Conservation (phyloP, 202 grass and related monocot genomes). For the Panicum virgatum region DNA sequence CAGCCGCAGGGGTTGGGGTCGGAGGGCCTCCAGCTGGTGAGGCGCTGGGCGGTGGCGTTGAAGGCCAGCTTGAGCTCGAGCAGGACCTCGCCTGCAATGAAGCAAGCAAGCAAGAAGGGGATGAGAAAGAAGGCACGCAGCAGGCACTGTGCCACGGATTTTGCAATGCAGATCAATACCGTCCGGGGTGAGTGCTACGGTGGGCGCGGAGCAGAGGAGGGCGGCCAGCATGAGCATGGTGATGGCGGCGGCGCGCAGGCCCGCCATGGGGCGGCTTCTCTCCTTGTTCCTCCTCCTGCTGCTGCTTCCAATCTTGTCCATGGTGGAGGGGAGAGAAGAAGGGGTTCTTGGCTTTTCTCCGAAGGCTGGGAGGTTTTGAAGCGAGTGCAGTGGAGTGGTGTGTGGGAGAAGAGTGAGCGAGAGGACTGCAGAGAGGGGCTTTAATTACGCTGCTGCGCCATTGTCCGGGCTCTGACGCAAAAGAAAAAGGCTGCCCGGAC, state of each 20-base stretch:
- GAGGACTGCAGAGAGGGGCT: not conserved
- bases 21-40: conserved; percentile 61
- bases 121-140: not conserved
- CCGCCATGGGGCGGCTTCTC: not conserved
- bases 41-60: conserved; percentile 64
- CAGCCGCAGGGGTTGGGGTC: conserved; percentile 84
- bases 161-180: conserved; percentile 19
- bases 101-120: not conserved
- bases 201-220: conserved; percentile 30
- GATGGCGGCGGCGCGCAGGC: not conserved
- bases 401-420: not conserved
- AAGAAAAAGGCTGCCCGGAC: not conserved
- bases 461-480: not conserved
- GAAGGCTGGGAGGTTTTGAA: conserved; percentile 1
- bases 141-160: no score
- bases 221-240: not conserved
- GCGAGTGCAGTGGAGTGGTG: not conserved
- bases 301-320: conserved; percentile 8
- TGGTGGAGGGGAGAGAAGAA: not conserved
- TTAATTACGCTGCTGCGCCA: not conserved
- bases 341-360: not conserved
- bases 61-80: conserved; percentile 80
- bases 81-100: conserved; percentile 60
- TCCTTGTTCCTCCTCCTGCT: not conserved
- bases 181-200: conserved; percentile 56